phyloP scores from a whole-genome alignment of 352 stramenopile genomes.

The Globisporangium megalacanthum region DNA sequence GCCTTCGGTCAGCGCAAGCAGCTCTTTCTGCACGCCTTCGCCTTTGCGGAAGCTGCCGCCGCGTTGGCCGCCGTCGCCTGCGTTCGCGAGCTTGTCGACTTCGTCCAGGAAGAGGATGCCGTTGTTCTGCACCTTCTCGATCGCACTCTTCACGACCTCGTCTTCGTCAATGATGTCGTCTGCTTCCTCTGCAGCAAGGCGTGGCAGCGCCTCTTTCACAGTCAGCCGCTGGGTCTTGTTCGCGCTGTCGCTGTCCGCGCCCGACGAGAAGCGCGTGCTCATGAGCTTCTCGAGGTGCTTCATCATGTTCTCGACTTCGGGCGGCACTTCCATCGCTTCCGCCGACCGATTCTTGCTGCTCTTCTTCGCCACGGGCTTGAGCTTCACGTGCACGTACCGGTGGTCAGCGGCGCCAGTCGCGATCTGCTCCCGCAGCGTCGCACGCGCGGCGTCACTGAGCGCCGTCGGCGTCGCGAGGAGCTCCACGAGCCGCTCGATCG shows the following conservation, averaged over 20 bases:
- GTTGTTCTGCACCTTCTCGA: slow-evolving; percentile 93
- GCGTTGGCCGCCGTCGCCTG: slow-evolving; percentile 56
- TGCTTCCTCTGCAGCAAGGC: slow-evolving; percentile 69
- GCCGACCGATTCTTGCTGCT: slow-evolving; percentile 15
- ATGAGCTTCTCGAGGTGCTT: slow-evolving; percentile 64
- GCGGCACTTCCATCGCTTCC: slow-evolving; percentile 83
- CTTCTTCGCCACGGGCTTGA: slow-evolving; percentile 41
- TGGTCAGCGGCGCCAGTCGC: slow-evolving; percentile 42
- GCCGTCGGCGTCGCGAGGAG: slow-evolving; percentile 33
- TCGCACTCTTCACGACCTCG: slow-evolving; percentile 61
- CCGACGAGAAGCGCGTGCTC: slow-evolving; percentile 31
- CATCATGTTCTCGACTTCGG: slow-evolving; percentile 81
- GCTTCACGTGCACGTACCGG: slow-evolving; percentile 42
- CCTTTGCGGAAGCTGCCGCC: slow-evolving; percentile 86
- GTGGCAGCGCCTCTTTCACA: slow-evolving; percentile 63
- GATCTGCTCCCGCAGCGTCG: slow-evolving; percentile 57
- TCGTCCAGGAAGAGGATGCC: slow-evolving; percentile 99
- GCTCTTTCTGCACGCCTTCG: slow-evolving; percentile 98
- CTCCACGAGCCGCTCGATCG: slow-evolving; percentile 90
- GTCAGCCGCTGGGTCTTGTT: slow-evolving; percentile 54
- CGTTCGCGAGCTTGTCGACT: slow-evolving; percentile 97
- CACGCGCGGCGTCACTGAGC: slow-evolving; percentile 37
- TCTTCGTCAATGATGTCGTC: slow-evolving; percentile 73
- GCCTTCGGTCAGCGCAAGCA: slow-evolving; percentile 98
- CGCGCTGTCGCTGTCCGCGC: slow-evolving; percentile 10